Evolutionary conservation across 2,329 filamentous ascomycete species (phyloP), one percentile per base, ranked within the genome.

Genomic region (Diaporthe sp.): DNA sequence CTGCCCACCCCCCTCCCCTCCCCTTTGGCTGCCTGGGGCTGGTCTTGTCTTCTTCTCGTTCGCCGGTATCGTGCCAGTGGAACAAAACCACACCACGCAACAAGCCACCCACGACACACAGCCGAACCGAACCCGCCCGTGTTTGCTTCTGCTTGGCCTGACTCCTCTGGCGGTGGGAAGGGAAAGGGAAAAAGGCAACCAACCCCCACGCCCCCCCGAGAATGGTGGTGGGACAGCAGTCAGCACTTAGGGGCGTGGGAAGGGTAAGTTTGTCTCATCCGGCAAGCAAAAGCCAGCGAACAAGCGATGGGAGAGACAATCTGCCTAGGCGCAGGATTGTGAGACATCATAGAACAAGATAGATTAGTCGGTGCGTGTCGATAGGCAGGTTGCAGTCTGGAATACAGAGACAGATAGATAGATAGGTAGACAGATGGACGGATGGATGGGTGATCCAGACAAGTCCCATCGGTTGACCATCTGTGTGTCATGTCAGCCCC

Each of bases 221-320:
- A 47, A 30, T n/a, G 69, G 69, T 47, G 52, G 69, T 71, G 69
- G 69, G 42, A 71, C 69, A 61, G 57, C 55, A 60, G 47, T 17
- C 19, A 57, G 57, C 70, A 50, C 17, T 30, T 28, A 40, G 40
- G 70, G 70, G 57, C 38, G 25, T 71, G 67, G 57, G 57, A 71
- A 74, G 47, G 57, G 67, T 66, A 67, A 66, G 67, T 74, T 69
- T 71, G 67, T 42, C 66, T 42, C n/a, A 13, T 28, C 25, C 19
- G 38, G 45, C 64, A 40, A 52, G 64, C 25, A 61, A 28, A 28
- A 28, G 50, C 50, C 12, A 8, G 61, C 64, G 15, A 47, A 52
- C 71, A 60, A 42, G 42, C 71, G 28, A 57, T 38, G 52, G 47
- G 25, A 42, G 38, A 60, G 64, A 64, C 45, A 52, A 25, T 67